phyloP scores from a whole-genome alignment of 164 flowering plant genomes.

The Vitis rotundifolia region DNA sequence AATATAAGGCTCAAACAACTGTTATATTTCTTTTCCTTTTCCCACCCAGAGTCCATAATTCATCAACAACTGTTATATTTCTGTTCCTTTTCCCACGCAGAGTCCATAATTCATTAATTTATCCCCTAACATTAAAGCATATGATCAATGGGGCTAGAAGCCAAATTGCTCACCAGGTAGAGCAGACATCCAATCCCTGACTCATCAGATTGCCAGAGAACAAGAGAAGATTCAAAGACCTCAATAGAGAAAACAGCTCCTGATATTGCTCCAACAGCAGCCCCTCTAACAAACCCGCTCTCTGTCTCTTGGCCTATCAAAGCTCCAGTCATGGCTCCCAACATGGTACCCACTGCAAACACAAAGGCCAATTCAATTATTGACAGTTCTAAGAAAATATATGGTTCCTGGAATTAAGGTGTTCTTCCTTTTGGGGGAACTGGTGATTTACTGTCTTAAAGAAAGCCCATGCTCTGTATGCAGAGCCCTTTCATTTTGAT shows the following conservation, averaged over 20 bases:
- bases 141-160: neutral
- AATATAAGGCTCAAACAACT: no score
- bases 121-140: neutral
- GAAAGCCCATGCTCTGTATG: neutral
- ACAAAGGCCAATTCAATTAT: slow-evolving; percentile 8
- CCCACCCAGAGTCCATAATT: neutral
- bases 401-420: neutral
- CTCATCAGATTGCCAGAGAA: slow-evolving; percentile 79
- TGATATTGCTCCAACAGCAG: slow-evolving; percentile 89
- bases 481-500: neutral
- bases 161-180: slow-evolving; percentile 55
- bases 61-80: neutral
- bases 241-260: slow-evolving; percentile 95
- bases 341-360: slow-evolving; percentile 68
- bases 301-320: slow-evolving; percentile 89
- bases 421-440: no score
- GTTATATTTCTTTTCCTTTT: neutral
- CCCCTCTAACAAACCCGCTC: slow-evolving; percentile 85
- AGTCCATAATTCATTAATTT: neutral
- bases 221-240: slow-evolving; percentile 77
- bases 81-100: neutral
- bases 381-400: neutral
- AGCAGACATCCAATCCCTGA: slow-evolving; percentile 71
- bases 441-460: neutral
- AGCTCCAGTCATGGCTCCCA: slow-evolving; percentile 91